Evolutionary conservation across 164 flowering plant species (phyloP), one percentile per base, ranked within the genome.

Genomic region (Macadamia tetraphylla): DNA sequence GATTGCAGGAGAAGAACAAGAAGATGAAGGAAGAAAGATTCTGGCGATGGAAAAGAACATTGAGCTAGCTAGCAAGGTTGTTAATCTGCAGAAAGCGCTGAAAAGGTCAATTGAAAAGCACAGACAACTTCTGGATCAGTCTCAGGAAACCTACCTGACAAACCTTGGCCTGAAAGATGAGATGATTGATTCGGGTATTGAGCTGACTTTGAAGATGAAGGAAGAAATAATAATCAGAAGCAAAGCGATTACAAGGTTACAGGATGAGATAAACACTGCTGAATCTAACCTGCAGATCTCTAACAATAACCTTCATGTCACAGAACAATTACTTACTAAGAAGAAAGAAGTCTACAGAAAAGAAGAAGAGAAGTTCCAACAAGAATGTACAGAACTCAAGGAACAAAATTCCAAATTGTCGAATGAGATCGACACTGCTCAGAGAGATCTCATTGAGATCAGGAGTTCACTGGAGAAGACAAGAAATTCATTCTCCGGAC

Each of bases 321-420:
- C 88, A 1, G 96, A 90, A 67, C 85, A 84, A 51, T 62, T 88
- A 42, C 87, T 86, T 15, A 18, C 29, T 6, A 90, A 87, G 78
- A 85, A 73, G 74, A 84, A 78, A 65, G 85, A 86, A 2, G 67
- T 62, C 67, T 67, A 69, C 40, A 75, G 44, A 9, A 77, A 78
- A 12, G 57, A 23, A 23, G 23, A 72, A 63, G 81, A 75, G 29
- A 62, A 63, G 49, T 72, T 78, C 7, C 77, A 77, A 66, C 65
- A 81, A 72, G 83, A 84, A 30, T 68, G 68, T 31, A 75, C 44
- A 72, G 71, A 55, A 10, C 78, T 80, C 12, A 10, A 81, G 68
- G 77, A 61, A 43, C 74, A 51, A 58, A 35, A 68, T 13, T 11
- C 7, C 30, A 63, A 58, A 29, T 53, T 71, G 44, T 71, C 68